Conservation (phyloP, 768 basidiomycete genomes). For the Podaxis pistillaris region DNA sequence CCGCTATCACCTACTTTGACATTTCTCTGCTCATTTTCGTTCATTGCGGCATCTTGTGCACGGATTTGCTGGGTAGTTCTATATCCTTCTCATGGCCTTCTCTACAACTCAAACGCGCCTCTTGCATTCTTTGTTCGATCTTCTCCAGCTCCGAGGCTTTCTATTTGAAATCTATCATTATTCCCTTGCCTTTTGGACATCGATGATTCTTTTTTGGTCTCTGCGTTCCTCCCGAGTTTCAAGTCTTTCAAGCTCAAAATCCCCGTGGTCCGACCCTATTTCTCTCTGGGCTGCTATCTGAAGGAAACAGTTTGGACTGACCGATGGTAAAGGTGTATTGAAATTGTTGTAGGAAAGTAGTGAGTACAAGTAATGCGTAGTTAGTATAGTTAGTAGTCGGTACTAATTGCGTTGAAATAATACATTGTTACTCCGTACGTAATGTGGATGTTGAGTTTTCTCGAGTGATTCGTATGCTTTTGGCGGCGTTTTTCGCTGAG, state of each 20-base stretch:
- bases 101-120: neutral
- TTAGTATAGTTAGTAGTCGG: neutral
- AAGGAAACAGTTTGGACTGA: neutral
- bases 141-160: neutral
- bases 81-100: neutral
- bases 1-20: neutral
- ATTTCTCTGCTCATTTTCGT: neutral
- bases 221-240: neutral
- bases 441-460: neutral
- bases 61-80: neutral
- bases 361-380: slow-evolving; percentile 1
- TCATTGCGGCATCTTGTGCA: neutral
- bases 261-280: neutral
- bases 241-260: neutral
- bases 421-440: neutral
- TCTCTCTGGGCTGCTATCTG: neutral
- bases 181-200: slow-evolving; percentile 8
- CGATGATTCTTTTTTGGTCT: neutral
- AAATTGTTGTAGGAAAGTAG: slow-evolving; percentile 4
- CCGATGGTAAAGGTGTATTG: slow-evolving; percentile 1
- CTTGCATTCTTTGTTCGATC: neutral
- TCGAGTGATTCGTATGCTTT: neutral
- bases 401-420: slow-evolving; percentile 2
- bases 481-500: neutral
- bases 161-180: slow-evolving; percentile 15